These are phyloP conservation scores for Pseudonitzschia pungens DNA, from an alignment of 108 stramenopile genomes.

Conservation along the genomic window DNA sequence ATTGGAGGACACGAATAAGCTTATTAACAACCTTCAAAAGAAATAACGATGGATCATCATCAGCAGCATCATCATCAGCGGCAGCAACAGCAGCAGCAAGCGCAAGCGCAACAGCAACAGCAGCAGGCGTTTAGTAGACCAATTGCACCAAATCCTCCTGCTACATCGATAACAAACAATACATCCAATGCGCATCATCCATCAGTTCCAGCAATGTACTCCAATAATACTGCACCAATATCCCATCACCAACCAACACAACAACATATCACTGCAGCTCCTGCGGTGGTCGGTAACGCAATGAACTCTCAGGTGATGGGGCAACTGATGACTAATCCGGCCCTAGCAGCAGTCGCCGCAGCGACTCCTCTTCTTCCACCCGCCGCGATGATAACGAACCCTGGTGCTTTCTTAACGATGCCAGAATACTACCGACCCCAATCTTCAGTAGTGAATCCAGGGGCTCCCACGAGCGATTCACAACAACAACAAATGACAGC, in stretches of 20 bases:
- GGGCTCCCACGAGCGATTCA: neutral
- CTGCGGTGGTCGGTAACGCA: neutral
- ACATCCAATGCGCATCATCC: neutral
- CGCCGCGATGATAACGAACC: conserved; percentile 47
- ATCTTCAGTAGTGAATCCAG: neutral
- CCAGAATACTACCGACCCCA: conserved; percentile 30
- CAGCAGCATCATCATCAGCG: conserved; percentile 15
- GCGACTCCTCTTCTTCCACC: conserved; percentile 45
- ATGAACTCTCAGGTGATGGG: conserved; percentile 32
- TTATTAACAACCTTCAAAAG: neutral
- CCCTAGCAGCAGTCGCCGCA: conserved; percentile 44
- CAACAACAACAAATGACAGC: conserved; percentile 14
- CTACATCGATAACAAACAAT: neutral
- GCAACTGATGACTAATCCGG: conserved; percentile 45
- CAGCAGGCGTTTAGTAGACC: conserved; percentile 14
- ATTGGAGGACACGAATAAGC: neutral
- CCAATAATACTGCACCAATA: conserved; percentile 12
- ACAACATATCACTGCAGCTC: neutral
- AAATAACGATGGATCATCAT: neutral
- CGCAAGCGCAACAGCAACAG: conserved; percentile 12
- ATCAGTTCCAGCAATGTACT: conserved; percentile 3
- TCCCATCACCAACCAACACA: conserved; percentile 6
- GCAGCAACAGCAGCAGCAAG: conserved; percentile 5
- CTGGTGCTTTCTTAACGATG: conserved; percentile 46
- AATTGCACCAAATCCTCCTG: conserved; percentile 21